Base-by-base conservation (phyloP, 1,139 yeast species). In the Geotrichum bryndzae region DNA sequence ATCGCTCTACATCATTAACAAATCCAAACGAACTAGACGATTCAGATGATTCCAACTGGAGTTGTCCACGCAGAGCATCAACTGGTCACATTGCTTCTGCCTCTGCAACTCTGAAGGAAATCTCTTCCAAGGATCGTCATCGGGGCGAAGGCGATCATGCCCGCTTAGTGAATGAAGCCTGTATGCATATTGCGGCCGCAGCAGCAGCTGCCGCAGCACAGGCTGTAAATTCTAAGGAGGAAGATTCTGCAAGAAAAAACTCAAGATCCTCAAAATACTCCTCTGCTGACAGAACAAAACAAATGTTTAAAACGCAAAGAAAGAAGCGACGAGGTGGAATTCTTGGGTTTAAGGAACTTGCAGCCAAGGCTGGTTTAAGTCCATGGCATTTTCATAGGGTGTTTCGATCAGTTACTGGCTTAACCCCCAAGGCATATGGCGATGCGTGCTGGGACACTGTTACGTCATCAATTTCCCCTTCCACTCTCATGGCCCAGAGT, bases 351-450 rank as follows among this genome's bases (percentile, higher is more conserved):
- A 88, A 90, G 73, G 96, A 90, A 73, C 80, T 90, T 71, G 96
- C 96, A 7, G 87, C 90, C 22, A 88, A 89, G 71, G 87, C 92
- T 13, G 88, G 87, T 67, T 80, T 90, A 63, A 84, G 90, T 29
- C 96, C 96, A n/a, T 90, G 96, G 96, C 96, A 90, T 75, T 90
- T 90, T 74, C 96, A 90, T 77, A 79, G 96, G 61, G 96, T 90
- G 46, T 90, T 90, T 77, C 87, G 90, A 73, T 83, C 87, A 52
- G 90, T 90, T 62, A 88, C 96, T 18, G 92, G 94, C 0, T 80
- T 89, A 65, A 90, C 96, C 0, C 96, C 96, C 48, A 88, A 90
- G 76, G 87, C 90, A 6, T 90, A 90, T 69, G 96, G 96, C 59
- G 96, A 90, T 71, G 86, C 87, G 67, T 88, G 96, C 73, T 87